phyloP scores from a whole-genome alignment of 805 yeast genomes.

The Saccharomycopsis babjevae region DNA sequence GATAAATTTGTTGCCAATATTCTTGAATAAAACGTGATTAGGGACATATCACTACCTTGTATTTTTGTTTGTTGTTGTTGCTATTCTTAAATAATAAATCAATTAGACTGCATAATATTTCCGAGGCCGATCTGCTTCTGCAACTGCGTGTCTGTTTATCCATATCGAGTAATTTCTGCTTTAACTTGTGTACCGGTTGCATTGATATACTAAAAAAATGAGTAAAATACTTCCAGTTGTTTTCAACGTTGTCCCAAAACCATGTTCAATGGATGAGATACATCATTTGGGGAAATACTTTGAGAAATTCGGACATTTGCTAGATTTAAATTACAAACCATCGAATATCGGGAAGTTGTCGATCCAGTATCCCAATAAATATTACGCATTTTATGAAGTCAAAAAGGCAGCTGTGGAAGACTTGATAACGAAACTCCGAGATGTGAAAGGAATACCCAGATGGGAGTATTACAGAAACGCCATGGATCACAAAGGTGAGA shows the following conservation, averaged over 20 bases:
- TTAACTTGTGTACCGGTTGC: neutral
- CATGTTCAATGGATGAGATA: neutral
- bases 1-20: too few relatives aligned
- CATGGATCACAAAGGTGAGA: neutral
- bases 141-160: too few relatives aligned
- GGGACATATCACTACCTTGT: too few relatives aligned
- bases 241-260: neutral
- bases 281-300: neutral
- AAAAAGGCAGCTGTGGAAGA: neutral
- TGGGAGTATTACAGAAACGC: neutral
- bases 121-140: too few relatives aligned
- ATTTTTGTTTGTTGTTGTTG: too few relatives aligned
- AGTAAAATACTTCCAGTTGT: neutral
- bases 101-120: too few relatives aligned
- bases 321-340: neutral
- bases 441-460: conserved; percentile 4
- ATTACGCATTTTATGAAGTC: neutral
- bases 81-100: too few relatives aligned
- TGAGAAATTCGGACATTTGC: neutral
- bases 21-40: too few relatives aligned
- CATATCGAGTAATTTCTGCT: neutral
- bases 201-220: neutral
- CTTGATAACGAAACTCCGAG: neutral
- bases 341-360: conserved; percentile 1
- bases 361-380: conserved; percentile 3